Base-by-base conservation (phyloP, 106 monocot species). In the Hemerocallis citrina region DNA sequence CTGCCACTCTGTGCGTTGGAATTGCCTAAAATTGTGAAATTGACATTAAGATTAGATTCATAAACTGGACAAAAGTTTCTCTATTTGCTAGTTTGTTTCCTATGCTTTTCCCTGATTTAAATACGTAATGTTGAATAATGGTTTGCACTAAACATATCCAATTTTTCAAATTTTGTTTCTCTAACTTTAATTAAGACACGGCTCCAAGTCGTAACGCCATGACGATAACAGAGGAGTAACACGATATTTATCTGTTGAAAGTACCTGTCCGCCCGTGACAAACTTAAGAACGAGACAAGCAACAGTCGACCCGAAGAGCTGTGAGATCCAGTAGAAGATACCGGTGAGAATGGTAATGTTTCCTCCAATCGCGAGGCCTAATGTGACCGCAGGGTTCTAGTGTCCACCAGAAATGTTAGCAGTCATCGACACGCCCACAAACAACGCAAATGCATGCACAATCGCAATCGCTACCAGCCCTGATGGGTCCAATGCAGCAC, bases 371-470 rank as follows among this genome's bases (percentile, higher is more conserved):
- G 79, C 88, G 4, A 83, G 71, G 44, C 78, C 78, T 16, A 84
- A 65, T 7, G 83, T 83, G 28, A 83, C 83, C 34, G 83, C 83
- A 2, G 88, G 88, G 76, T 82, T 88, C 25, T 79, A 62, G 62
- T 88, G 88, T 22, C 88, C 88, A 48, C 88, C 88, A 46, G 83
- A 88, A 49, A 80, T 77, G 70, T 88, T 83, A 12, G 88, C 83
- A 1, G 72, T 83, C 56, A 88, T 65, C 25, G 82, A 74, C n/a
- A 88, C 83, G 3, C 73, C 83, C 13, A 80, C 88, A 66, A 88
- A 88, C n/a, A 88, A 68, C 4, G 76, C 88, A 6, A 88, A 54
- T 0, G 73, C 83, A 36, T 88, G 88, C 8, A 76, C 79, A 2
- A 83, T 5, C 1, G 83, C 83, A 13, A 83, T 67, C 21, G 79